Percentiles rank a stretch among this genome's conserved stretches.
Evolutionary conservation across 2,329 filamentous ascomycete genomes (phyloP).

Genomic region (Fusarium sp.): DNA sequence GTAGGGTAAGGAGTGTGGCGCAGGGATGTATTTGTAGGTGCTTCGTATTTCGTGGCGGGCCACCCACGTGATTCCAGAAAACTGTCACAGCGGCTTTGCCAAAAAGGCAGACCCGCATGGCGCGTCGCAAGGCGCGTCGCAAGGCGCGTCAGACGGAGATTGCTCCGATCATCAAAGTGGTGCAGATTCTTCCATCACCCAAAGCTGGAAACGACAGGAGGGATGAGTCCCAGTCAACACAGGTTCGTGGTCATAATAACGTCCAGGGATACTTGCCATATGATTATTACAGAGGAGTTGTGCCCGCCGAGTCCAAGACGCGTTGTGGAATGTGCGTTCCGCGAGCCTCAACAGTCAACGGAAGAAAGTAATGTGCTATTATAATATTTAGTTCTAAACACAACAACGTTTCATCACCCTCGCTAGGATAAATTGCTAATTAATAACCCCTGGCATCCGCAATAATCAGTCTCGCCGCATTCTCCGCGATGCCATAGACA

Average conservation of each 20-base stretch:
- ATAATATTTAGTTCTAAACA: not conserved
- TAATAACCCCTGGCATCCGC: constrained; percentile 8
- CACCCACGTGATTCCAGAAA: not conserved
- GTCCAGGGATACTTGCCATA: not conserved
- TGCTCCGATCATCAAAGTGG: not conserved
- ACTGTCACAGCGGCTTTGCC: not conserved
- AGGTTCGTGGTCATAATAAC: not conserved
- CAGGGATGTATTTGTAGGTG: not conserved
- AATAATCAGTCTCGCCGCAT: constrained; percentile 49
- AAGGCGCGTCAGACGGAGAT: not conserved
- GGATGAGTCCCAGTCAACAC: not conserved
- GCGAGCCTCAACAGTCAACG: not conserved
- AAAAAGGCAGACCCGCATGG: not conserved
- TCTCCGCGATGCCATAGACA: constrained; percentile 66
- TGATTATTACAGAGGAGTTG: not conserved
- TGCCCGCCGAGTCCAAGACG: not conserved
- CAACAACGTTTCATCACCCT: not conserved
- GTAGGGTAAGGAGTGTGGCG: not conserved
- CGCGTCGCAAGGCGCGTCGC: not conserved
- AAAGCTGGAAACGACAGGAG: not conserved
- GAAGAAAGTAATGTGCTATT: not conserved
- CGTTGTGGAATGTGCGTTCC: not conserved
- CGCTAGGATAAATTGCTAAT: not conserved
- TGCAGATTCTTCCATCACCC: not conserved
- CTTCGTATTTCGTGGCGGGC: too few relatives aligned